Evolutionary conservation across 1,139 yeast species (phyloP), one percentile per base, ranked within the genome.

Genomic region (Saccharomyces hybrid): DNA sequence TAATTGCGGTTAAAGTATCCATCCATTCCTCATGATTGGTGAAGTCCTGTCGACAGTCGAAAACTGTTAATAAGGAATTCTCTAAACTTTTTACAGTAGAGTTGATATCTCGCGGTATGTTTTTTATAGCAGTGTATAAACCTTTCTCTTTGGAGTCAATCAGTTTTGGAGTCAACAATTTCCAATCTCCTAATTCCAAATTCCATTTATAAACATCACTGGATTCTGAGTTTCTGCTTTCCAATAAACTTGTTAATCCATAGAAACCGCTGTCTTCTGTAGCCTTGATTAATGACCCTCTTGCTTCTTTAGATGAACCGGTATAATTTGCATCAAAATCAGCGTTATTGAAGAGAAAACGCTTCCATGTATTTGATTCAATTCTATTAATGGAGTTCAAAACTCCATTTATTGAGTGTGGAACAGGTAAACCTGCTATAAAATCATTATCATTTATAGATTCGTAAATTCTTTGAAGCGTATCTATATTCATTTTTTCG

Each of bases 401-500:
- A 0, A 87, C 84, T 54, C 77, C 77, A 0, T 74, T 74, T 8
- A 88, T 65, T 0, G 83, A 73, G 0, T 85, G 78, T 26, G 77
- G 75, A 14, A 79, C 76, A 0, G 89, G 89, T 7, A 86, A 69
- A 0, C 95, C 95, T 60, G 76, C 75, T 2, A 78, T 63, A 47
- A 86, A 69, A 64, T 88, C 96, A 1, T 76, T 74, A 59, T 86
- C 89, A 53, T 79, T 81, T 3, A 72, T 57, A 0, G 62, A 58
- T 16, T 74, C 73, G 62, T 83, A 86, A 1, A 84, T 73, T 0
- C 56, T 52, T 5, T 72, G 58, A 27, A 82, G 61, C 2, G 66
- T 54, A 0, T 56, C 51, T 9, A 68, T 48, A 26, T 69, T 64
- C 1, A 58, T 50, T 1, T 28, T 27, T 26, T 14, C 11, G 7